These are phyloP conservation scores for Phyllosticta citriasiana DNA, from an alignment of 2,329 filamentous ascomycete genomes.

Conservation along the genomic window DNA sequence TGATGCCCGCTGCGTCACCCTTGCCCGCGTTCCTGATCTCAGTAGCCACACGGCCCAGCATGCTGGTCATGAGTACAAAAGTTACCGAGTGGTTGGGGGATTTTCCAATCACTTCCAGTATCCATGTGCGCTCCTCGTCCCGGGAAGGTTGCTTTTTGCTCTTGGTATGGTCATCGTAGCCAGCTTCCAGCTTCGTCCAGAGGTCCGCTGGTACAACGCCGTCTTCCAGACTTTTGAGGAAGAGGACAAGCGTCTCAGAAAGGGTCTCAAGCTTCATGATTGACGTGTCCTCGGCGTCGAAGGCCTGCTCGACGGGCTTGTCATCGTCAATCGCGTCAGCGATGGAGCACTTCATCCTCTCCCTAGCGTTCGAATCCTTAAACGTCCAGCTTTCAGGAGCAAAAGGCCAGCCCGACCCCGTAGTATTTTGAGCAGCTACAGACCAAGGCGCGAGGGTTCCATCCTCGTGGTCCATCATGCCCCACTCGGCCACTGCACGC, in stretches of 20 bases:
- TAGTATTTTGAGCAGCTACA: not conserved
- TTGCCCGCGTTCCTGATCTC: slow-evolving; percentile 42
- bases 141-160: slow-evolving; percentile 31
- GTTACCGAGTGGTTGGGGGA: slow-evolving; percentile 71
- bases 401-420: slow-evolving; percentile 47
- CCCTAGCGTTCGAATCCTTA: slow-evolving; percentile 29
- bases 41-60: slow-evolving; percentile 51
- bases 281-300: slow-evolving; percentile 49
- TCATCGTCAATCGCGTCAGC: slow-evolving; percentile 66
- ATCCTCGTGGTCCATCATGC: slow-evolving; percentile 41
- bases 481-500: slow-evolving; percentile 52
- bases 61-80: slow-evolving; percentile 77
- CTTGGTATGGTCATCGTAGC: slow-evolving; percentile 32
- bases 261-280: slow-evolving; percentile 65
- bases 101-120: slow-evolving; percentile 65
- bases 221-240: slow-evolving; percentile 65
- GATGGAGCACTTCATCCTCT: slow-evolving; percentile 34
- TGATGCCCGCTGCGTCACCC: slow-evolving; percentile 18
- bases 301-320: slow-evolving; percentile 47
- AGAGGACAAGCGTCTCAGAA: slow-evolving; percentile 60
- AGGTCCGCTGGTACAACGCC: slow-evolving; percentile 63
- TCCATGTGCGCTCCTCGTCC: slow-evolving; percentile 48
- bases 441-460: slow-evolving; percentile 39
- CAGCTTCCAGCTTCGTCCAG: slow-evolving; percentile 60
- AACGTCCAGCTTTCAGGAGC: slow-evolving; percentile 40